A percentile compares a stretch with the other conserved stretches of the same genome.
phyloP scores from a whole-genome alignment of 192 early-diverging fungal species.

The Coemansia sp. region DNA sequence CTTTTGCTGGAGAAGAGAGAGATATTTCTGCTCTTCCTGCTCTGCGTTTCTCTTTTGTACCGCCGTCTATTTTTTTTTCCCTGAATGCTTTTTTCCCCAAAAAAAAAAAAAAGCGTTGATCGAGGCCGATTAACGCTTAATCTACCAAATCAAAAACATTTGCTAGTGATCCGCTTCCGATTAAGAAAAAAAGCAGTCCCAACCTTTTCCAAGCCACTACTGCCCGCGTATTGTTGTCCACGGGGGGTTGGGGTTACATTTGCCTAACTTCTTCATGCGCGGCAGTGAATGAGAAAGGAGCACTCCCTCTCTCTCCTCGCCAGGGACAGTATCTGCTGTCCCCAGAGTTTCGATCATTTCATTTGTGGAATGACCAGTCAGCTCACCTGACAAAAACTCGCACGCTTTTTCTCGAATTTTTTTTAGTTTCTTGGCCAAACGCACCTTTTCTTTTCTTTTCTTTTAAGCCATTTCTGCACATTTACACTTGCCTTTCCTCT shows the following conservation, averaged over 20 bases:
- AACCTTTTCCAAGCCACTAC: neutral
- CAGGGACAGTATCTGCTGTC: too few species aligned
- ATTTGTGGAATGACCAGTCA: too few species aligned
- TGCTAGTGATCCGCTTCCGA: neutral
- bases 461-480: too few species aligned
- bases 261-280: too few species aligned
- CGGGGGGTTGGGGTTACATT: too few species aligned
- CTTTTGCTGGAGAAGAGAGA: neutral
- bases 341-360: too few species aligned
- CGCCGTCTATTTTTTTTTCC: neutral
- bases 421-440: too few species aligned
- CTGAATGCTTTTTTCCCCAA: neutral
- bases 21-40: neutral
- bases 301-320: too few species aligned
- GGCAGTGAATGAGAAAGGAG: too few species aligned
- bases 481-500: neutral
- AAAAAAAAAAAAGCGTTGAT: slow-evolving; percentile 1
- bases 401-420: too few species aligned
- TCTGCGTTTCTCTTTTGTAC: neutral
- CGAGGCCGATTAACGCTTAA: neutral
- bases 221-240: neutral
- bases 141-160: neutral
- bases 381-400: too few species aligned
- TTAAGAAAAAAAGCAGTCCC: slow-evolving; percentile 1
- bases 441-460: too few species aligned